Evolutionary conservation across 148 eudicot genomes (phyloP), one percentile per base, ranked within the genome.

Genomic region (Rhododendron simsii): DNA sequence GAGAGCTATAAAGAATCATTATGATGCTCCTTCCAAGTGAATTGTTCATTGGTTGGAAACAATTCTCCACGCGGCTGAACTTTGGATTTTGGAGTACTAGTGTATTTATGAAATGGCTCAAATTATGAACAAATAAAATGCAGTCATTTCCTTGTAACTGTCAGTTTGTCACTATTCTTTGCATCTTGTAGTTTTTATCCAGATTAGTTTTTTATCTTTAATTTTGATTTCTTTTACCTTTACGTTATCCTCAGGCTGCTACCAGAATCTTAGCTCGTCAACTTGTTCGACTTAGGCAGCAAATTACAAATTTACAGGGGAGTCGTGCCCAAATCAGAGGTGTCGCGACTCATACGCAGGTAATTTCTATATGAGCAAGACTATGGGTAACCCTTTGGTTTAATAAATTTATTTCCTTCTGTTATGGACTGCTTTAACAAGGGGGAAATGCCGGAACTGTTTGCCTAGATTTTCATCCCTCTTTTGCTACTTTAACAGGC

Each of bases 271-370:
- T 94, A 87, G 96, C 96, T 83, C 94, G 94, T 65, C 96, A 94
- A 86, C 92, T 94, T 84, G 96, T 94, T 61, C 88, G 96, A 47
- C 87, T 94, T 48, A 84, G 96, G 63, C 96, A 94, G 79, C 96
- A 94, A 86, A 94, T 94, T 78, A 89, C 91, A 78, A 94, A 94
- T 87, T 90, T 94, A 90, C 96, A 94, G 81, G 94, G 93, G 16
- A 94, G 94, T 83, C 92, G 96, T 51, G 96, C 96, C 55, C 96
- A 94, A 88, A 92, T 94, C 69, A 89, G 96, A 90, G 96, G 96
- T 65, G 96, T 94, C 44, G 93, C 94, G 11, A 94, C 96, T 86
- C 93, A 92, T 87, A 93, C 96, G 37, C 96, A 93, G 94, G 96
- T 93, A 35, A 88, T 20, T 67, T 5, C 50, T 80, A 63, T 39